Evolutionary conservation across 805 yeast genomes (phyloP), one percentile per base, ranked within the genome.

Genomic region (Ogataea methanolica): DNA sequence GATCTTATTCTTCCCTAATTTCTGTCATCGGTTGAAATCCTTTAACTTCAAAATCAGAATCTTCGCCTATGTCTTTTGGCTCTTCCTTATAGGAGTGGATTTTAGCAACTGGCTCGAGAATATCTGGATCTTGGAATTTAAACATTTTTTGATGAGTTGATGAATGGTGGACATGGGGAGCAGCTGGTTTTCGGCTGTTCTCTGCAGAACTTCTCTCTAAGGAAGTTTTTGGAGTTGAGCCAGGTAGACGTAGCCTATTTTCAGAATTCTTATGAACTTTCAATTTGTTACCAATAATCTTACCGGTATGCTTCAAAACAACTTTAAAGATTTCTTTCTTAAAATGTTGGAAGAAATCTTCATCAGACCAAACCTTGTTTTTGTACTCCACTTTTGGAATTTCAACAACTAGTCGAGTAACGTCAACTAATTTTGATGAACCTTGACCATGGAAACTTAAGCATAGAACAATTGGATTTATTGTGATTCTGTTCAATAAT

Each of bases 361-460:
- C 74, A 44, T 79, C 73, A 1, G 95, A 82, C 84, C 94, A 82
- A 3, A 85, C 74, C 67, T 77, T 79, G 63, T 85, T 79, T 26
- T 62, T 55, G 59, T 85, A 80, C 45, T 71, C 69, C 41, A 89
- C 66, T 7, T 66, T 71, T 3, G 97, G 97, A 44, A 88, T 63
- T 6, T 73, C 73, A 42, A 92, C 68, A 12, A 72, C 75, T 56
- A 92, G 80, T 53, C 84, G 79, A 41, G 89, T 83, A 4, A 92
- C 87, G 60, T 90, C 89, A 33, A 88, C 74, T 42, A 92, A 67
- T 53, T 83, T 80, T 52, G 79, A 72, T 29, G 80, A 74, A 16
- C 90, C 88, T 19, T 80, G 80, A 4, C 95, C 96, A 60, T 82
- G 83, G 69, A 88, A 91, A 46, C 96, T 87, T 16, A 91, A 72